Base-by-base conservation (phyloP, 2,329 filamentous ascomycete genomes). In the Diplodia mutila region DNA sequence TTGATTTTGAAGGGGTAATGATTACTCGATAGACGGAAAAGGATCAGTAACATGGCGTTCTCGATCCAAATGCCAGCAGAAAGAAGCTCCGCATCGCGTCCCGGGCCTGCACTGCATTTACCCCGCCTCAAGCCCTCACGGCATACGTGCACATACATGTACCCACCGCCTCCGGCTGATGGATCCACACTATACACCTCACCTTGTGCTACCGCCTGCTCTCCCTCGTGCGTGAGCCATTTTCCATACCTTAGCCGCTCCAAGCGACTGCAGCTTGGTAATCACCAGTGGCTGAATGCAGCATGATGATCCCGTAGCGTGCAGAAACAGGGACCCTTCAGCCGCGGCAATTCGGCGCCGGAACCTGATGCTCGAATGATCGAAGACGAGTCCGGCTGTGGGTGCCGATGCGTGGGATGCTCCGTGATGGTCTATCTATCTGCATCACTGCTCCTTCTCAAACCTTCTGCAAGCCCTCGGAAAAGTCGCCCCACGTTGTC, bases 231-330 rank as follows among this genome's bases (percentile, higher is more conserved):
- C 59, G 21, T 51, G 42, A 51, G 59, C 46, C 25, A 51, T 34
- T 51, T 48, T 42, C n/a, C n/a, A 18, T 21, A 2, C 27, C 29
- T 29, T 34, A 29, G 34, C 59, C 59, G 59, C 59, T 48, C 46
- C 32, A 63, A 14, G 59, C 59, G 59, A 63, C 59, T 23, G 39
- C 37, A 46, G 55, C 8, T 61, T 61, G 42, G 39, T 49, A 61
- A 61, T 61, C 39, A 18, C 57, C n/a, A 14, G 39, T 61, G 57
- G 57, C 57, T 61, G 57, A 29, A 61, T 61, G 25, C 18, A 61
- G 57, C 57, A 32, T 49, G 39, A 27, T 16, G 23, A 46, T 27
- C 37, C 34, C 54, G 54, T 21, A 55, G 12, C 34, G 39, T 12
- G 23, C 32, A 48, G 55, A 12, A 57, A 46, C n/a, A 46, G 55